Base-by-base conservation (phyloP, 352 stramenopile genomes). In the Peronospora farinosa region DNA sequence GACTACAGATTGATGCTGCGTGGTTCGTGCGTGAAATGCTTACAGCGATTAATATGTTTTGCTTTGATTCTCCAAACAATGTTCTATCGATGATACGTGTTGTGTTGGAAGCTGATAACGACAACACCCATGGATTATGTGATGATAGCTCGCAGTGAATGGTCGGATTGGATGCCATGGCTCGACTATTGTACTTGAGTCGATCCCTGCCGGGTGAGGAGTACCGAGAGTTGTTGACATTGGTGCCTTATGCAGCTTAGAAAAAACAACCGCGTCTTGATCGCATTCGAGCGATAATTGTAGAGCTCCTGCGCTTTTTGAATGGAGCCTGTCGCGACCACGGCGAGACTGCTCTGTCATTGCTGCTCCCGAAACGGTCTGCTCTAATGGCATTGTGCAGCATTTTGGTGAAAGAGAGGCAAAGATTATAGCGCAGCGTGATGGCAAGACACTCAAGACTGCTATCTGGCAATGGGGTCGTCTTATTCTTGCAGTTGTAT, bases 391-490 rank as follows among this genome's bases (percentile, higher is more conserved):
- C 49, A 3, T 40, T 74, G 19, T 85, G 73, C 42, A 74, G 68
- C 12, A 55, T 42, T 13, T 47, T 89, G 42, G 74, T 89, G 53
- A 89, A 89, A 45, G 73, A 89, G 38, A 87, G 58, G 75, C 87
- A 47, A 65, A 75, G 5, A 65, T 43, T n/a, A 39, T 74, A 3
- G 50, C 58, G 10, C 66, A 57, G n/a, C 71, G 57, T 16, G 72
- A 79, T 40, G 61, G 67, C 19, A 83, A 74, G 41, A 70, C 48
- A 0, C n/a, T 51, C 75, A 7, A 64, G 55, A 15, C 66, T 71
- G 25, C 59, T 86, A 3, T 74, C 84, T 49, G 68, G 70, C 0
- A 72, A 73, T 37, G 65, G 72, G 23, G 65, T 72, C 1, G 71
- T 85, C 4, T 47, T 84, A 30, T 85, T 86, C 35, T 12, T 84